Evolutionary conservation across 164 flowering plant genomes (phyloP).

Genomic region (Litsea cubeba): DNA sequence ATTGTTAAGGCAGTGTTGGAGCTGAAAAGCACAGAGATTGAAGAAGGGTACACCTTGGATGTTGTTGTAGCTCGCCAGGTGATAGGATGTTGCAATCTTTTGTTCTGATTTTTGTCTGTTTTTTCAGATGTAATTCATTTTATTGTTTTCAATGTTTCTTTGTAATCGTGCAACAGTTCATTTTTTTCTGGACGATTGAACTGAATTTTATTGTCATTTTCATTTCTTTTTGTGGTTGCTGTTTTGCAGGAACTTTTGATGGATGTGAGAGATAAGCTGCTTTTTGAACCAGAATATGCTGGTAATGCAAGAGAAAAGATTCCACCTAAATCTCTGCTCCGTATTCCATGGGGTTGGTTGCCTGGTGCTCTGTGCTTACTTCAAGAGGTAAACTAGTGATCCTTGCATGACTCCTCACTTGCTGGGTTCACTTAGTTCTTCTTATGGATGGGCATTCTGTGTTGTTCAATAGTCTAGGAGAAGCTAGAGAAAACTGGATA

Average conservation of each 20-base stretch:
- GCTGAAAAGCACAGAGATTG: slow-evolving; percentile 65
- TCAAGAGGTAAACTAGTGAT: slow-evolving; percentile 68
- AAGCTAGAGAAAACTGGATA: too few species aligned
- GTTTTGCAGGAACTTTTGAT: slow-evolving; percentile 63
- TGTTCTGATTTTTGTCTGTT: slow-evolving; percentile 4
- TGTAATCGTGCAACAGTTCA: not conserved
- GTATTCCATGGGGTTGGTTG: slow-evolving; percentile 91
- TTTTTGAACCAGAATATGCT: slow-evolving; percentile 95
- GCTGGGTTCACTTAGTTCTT: not conserved
- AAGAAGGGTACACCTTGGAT: slow-evolving; percentile 88
- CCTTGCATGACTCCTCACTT: not conserved
- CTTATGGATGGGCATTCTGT: not conserved
- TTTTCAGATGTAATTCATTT: not conserved
- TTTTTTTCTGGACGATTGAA: not conserved
- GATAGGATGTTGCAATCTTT: not conserved
- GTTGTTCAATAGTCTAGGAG: not conserved
- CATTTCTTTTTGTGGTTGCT: not conserved
- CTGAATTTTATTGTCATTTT: not conserved
- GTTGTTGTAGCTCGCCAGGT: slow-evolving; percentile 78
- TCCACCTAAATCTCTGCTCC: slow-evolving; percentile 74
- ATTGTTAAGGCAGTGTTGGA: slow-evolving; percentile 85
- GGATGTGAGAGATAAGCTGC: slow-evolving; percentile 96
- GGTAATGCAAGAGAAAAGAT: slow-evolving; percentile 78
- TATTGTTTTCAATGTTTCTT: not conserved
- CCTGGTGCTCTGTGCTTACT: slow-evolving; percentile 94